phyloP scores from a whole-genome alignment of 2,329 filamentous ascomycete species.

The Moelleriella libera region DNA sequence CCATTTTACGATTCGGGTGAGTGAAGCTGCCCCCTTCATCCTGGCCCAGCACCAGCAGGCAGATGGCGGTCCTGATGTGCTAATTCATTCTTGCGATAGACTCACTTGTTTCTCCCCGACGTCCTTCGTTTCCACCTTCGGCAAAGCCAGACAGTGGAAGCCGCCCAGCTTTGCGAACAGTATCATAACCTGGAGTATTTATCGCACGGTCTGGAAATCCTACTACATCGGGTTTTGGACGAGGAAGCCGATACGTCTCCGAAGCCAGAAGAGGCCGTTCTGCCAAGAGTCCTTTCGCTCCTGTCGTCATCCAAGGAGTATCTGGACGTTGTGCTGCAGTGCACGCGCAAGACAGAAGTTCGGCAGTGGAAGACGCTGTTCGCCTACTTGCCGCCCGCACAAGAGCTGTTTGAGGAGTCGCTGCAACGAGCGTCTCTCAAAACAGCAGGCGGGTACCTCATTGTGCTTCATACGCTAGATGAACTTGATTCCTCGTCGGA shows the following conservation, averaged over 20 bases:
- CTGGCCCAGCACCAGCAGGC: no score
- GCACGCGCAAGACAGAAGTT: conserved; percentile 91
- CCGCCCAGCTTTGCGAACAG: conserved; percentile 67
- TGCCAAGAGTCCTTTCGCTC: conserved; percentile 49
- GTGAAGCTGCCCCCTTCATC: conserved; percentile 14
- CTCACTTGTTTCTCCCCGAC: conserved; percentile 84
- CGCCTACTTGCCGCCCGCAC: conserved; percentile 75
- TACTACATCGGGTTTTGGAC: conserved; percentile 86
- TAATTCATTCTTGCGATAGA: conserved; percentile 31
- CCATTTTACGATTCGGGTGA: conserved; percentile 73
- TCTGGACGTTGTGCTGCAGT: conserved; percentile 90
- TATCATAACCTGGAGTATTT: conserved; percentile 87
- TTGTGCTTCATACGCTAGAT: conserved; percentile 76
- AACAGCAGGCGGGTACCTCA: conserved; percentile 90
- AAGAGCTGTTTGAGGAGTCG: conserved; percentile 87
- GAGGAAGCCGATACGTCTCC: conserved; percentile 73
- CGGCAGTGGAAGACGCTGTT: conserved; percentile 93
- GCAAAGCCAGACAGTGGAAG: conserved; percentile 63
- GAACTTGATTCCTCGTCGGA: conserved; percentile 56
- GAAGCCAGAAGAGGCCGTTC: conserved; percentile 45
- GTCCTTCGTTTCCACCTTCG: conserved; percentile 68
- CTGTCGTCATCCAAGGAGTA: conserved; percentile 68
- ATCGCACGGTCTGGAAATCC: conserved; percentile 78
- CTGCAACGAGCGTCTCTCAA: conserved; percentile 75
- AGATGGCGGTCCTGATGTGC: no score